Base-by-base conservation (phyloP, 805 yeast genomes). In the Barnettozyma wickerhamii region DNA sequence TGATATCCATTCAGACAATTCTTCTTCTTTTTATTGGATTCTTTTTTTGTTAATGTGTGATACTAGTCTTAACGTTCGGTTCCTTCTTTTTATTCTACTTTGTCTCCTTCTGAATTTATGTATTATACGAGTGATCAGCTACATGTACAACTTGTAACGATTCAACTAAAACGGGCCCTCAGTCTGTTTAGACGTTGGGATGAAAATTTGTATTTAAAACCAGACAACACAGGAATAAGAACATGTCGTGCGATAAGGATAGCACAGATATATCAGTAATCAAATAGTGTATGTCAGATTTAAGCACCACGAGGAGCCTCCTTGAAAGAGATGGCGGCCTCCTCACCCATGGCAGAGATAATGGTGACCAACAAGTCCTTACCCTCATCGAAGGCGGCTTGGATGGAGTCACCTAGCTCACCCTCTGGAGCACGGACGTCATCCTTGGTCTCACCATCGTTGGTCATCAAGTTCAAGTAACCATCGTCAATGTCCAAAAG, bases 331-430 rank as follows among this genome's bases (percentile, higher is more conserved):
- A 93, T 84, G 62, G 95, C 95, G 68, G 98, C 97, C 80, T 93
- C 99, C 81, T 93, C 99, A 71, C 88, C 95, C 99, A 93, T 93
- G 62, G 99, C 95, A 56, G 96, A 73, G 73, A 93, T 85, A 76
- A 93, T 85, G 65, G 99, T 89, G 64, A 93, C 96, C 65, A 86
- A 74, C 68, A 93, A 81, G 69, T 93, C 99, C 82, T 91, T 93
- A 73, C 97, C 98, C 52, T 88, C 97, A 63, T 93, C 97, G 71
- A 88, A 93, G 60, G 89, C 96, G 53, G 84, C 62, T 77, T 86
- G 93, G 69, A 93, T 66, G 72, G 81, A 78, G 63, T 86, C 93
- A 75, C 99, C 99, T 62, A 93, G 74, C 68, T 93, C 98, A 66
- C 96, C 95, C 53, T 93, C 98, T 76, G 99, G 98, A 55, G 85